phyloP scores from a whole-genome alignment of 805 yeast species.

The Sugiyamaella floridensis region DNA sequence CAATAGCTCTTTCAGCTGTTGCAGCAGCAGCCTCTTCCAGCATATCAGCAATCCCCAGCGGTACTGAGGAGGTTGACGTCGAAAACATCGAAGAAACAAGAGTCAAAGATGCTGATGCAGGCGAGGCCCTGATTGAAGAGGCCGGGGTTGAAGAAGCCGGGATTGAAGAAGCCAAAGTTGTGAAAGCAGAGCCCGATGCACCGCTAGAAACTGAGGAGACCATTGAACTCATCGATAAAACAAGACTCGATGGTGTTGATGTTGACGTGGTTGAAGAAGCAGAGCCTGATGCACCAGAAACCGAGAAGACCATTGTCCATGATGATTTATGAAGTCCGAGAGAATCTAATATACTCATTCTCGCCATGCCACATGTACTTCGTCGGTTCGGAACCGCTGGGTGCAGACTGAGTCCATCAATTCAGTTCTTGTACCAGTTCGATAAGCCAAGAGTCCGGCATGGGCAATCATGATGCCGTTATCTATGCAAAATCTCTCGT shows the following conservation, averaged over 20 bases:
- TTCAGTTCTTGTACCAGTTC: conserved; percentile 63
- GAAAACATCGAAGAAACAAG: too few relatives aligned
- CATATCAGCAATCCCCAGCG: too few relatives aligned
- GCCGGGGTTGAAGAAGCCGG: neutral
- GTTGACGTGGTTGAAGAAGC: neutral
- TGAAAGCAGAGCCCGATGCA: neutral
- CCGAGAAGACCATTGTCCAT: neutral
- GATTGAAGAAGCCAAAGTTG: too few relatives aligned
- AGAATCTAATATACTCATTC: conserved; percentile 32
- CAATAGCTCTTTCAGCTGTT: too few relatives aligned
- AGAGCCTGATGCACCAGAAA: neutral
- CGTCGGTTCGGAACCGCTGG: conserved; percentile 91
- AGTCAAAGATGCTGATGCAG: too few relatives aligned
- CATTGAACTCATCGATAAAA: too few relatives aligned
- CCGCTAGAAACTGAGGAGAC: neutral
- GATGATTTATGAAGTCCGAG: neutral
- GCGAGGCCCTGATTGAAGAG: too few relatives aligned
- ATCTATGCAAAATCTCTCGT: conserved; percentile 92
- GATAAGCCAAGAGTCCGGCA: conserved; percentile 79
- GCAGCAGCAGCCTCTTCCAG: too few relatives aligned
- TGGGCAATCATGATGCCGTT: conserved; percentile 99
- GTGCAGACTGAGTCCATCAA: conserved; percentile 74
- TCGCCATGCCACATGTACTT: conserved; percentile 86
- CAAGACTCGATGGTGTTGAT: too few relatives aligned
- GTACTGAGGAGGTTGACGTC: too few relatives aligned